Percentiles rank a stretch among this genome's conserved stretches.
Conservation (phyloP, 306 rosid genomes). For the Quercus mongolica region DNA sequence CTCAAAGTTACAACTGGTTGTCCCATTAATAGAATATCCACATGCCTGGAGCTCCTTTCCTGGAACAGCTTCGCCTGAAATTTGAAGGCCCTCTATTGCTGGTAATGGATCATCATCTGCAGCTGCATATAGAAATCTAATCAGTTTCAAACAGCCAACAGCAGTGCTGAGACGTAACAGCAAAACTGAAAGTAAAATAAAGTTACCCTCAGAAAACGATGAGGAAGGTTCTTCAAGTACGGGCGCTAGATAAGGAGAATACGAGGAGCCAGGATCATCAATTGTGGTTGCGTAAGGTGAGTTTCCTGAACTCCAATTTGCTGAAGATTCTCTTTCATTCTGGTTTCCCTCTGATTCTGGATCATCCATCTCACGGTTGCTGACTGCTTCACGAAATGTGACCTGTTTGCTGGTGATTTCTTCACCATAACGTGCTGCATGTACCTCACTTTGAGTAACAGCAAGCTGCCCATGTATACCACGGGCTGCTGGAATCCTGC, state of each 20-base stretch:
- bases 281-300: slow-evolving; percentile 56
- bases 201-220: slow-evolving; percentile 87
- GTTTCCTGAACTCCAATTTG: slow-evolving; percentile 63
- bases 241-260: slow-evolving; percentile 67
- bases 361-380: slow-evolving; percentile 68
- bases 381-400: slow-evolving; percentile 74
- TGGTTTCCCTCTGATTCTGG: slow-evolving; percentile 60
- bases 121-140: slow-evolving; percentile 39
- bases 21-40: slow-evolving; percentile 84
- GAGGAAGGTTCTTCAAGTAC: slow-evolving; percentile 96
- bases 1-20: slow-evolving; percentile 96
- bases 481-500: slow-evolving; percentile 45
- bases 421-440: slow-evolving; percentile 45
- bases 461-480: slow-evolving; percentile 37
- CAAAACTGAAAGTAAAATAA: slow-evolving; percentile 14
- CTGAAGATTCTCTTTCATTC: slow-evolving; percentile 58
- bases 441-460: slow-evolving; percentile 34
- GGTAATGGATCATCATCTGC: slow-evolving; percentile 98
- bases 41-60: slow-evolving; percentile 89
- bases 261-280: slow-evolving; percentile 75
- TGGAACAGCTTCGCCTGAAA: slow-evolving; percentile 85
- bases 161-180: slow-evolving; percentile 1
- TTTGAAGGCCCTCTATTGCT: slow-evolving; percentile 81
- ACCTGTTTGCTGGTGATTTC: slow-evolving; percentile 80
- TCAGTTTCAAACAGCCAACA: slow-evolving; percentile 25